phyloP scores from a whole-genome alignment of 2,329 filamentous ascomycete genomes.

The Pseudogymnoascus verrucosus region DNA sequence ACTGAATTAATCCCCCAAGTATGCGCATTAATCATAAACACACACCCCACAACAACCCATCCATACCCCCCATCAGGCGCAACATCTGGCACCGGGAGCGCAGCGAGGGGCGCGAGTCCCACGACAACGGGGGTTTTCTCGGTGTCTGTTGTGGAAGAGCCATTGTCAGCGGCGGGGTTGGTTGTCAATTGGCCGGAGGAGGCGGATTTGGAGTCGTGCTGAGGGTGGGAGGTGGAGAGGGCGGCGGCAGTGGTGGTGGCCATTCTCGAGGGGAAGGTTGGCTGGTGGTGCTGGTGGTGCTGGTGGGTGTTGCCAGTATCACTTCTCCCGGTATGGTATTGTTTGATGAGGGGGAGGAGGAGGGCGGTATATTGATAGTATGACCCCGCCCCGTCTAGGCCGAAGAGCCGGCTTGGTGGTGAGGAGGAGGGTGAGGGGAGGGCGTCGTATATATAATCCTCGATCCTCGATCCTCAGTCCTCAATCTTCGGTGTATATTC shows the following conservation, averaged over 20 bases:
- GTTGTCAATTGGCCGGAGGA: background rate
- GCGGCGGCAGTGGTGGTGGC: background rate
- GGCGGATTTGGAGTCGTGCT: background rate
- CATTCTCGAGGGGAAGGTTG: background rate
- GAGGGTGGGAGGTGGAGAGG: background rate
- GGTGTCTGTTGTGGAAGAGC: background rate
- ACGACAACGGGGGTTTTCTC: background rate
- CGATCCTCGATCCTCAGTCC: no score
- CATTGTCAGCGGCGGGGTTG: background rate
- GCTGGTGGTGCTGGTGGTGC: background rate
- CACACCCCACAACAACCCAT: conserved; percentile 17
- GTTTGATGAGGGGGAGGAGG: background rate
- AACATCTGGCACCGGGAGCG: background rate
- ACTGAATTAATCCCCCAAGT: conserved; percentile 32
- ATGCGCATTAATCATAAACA: conserved; percentile 15
- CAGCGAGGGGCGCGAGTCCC: background rate
- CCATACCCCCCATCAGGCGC: conserved; percentile 43
- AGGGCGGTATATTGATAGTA: no score
- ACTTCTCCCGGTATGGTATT: background rate
- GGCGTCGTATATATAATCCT: no score
- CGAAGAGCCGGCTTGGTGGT: no score
- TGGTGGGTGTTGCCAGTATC: background rate
- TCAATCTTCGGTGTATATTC: no score
- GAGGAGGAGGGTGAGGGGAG: no score
- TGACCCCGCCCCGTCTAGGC: no score